A percentile compares a stretch with the other conserved stretches of the same genome.
Conservation (phyloP, 139 green algal genomes). For the Chlamydomonas applanata region DNA sequence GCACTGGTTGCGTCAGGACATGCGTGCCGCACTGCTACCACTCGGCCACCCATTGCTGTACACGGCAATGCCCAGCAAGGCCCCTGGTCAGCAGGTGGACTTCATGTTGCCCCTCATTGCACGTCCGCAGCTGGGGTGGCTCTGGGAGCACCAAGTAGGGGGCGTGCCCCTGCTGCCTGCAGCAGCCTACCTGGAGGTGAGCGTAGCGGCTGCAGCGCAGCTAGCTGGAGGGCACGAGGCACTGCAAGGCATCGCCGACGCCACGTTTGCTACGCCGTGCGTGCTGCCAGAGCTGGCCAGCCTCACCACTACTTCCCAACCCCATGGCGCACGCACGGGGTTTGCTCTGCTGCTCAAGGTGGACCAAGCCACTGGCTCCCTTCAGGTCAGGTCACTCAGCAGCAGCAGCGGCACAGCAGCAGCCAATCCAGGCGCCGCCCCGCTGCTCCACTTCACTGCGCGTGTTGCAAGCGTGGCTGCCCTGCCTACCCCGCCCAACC, state of each 20-base stretch:
- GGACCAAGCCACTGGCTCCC: slow-evolving; percentile 13
- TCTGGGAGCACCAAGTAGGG: slow-evolving; percentile 47
- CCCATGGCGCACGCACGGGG: background rate
- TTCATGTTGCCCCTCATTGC: slow-evolving; percentile 21
- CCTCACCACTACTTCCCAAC: background rate
- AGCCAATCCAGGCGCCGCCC: background rate
- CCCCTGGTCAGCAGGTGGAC: background rate
- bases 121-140: slow-evolving; percentile 21
- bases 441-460: background rate
- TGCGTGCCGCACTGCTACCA: slow-evolving; percentile 35
- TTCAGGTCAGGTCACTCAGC: slow-evolving; percentile 20
- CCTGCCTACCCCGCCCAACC: background rate
- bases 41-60: slow-evolving; percentile 56
- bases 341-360: slow-evolving; percentile 11
- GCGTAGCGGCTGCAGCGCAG: slow-evolving; percentile 29
- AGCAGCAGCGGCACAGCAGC: background rate
- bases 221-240: background rate
- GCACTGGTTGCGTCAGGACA: slow-evolving; percentile 31
- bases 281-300: slow-evolving; percentile 31
- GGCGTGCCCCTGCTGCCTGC: slow-evolving; percentile 30
- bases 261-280: slow-evolving; percentile 47
- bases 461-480: background rate
- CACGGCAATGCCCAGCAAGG: background rate
- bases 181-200: slow-evolving; percentile 59
- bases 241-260: slow-evolving; percentile 6